phyloP scores from a whole-genome alignment of 2,329 filamentous ascomycete genomes.

The Cryphonectria japonica region DNA sequence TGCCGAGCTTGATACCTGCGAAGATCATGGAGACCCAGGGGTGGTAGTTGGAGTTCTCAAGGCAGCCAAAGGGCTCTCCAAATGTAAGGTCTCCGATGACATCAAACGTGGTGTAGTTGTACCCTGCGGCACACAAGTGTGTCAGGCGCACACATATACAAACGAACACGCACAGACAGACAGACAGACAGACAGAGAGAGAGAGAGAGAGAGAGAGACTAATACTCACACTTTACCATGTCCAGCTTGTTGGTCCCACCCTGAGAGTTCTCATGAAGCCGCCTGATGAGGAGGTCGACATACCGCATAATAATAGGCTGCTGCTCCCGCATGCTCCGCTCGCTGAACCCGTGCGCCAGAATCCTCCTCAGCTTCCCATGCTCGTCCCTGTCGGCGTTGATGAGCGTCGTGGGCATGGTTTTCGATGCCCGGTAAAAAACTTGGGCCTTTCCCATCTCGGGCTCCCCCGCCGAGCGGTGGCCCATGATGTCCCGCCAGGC shows the following conservation, averaged over 20 bases:
- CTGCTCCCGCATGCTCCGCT: slow-evolving; percentile 25
- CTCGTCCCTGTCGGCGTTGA: slow-evolving; percentile 21
- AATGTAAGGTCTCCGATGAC: slow-evolving; percentile 27
- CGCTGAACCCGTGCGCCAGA: slow-evolving; percentile 25
- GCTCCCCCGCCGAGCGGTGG: slow-evolving; percentile 24
- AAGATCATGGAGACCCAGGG: slow-evolving; percentile 29
- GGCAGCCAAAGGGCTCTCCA: slow-evolving; percentile 28
- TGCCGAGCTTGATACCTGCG: slow-evolving; percentile 16
- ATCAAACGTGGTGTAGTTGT: slow-evolving; percentile 28
- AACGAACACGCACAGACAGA: slow-evolving; percentile 18
- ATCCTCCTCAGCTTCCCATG: slow-evolving; percentile 21
- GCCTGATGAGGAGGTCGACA: slow-evolving; percentile 19
- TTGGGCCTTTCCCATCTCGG: slow-evolving; percentile 18
- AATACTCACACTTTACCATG: slow-evolving; percentile 20
- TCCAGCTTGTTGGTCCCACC: slow-evolving; percentile 8
- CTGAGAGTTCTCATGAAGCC: slow-evolving; percentile 10
- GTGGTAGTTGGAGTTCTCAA: slow-evolving; percentile 21
- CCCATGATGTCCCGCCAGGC: slow-evolving; percentile 43
- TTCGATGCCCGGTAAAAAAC: not conserved
- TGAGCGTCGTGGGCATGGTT: slow-evolving; percentile 2
- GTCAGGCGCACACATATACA: slow-evolving; percentile 4
- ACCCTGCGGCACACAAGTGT: slow-evolving; percentile 14
- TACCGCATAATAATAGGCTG: slow-evolving; percentile 25
- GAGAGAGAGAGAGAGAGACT: too few relatives aligned
- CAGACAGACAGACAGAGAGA: not conserved